phyloP scores from a whole-genome alignment of 176 grass and related monocot genomes.

The Cenchrus fungigraminus region DNA sequence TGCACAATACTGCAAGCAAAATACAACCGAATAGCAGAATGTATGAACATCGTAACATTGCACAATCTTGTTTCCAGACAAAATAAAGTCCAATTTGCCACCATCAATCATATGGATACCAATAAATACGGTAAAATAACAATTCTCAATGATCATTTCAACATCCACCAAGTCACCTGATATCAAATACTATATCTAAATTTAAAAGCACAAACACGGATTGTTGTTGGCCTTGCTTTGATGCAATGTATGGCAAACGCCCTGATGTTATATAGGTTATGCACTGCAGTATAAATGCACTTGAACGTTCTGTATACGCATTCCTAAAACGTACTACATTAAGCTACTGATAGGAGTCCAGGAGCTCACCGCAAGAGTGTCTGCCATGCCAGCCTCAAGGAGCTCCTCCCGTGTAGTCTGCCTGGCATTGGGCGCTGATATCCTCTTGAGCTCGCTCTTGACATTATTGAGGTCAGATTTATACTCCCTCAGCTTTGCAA shows the following conservation, averaged over 20 bases:
- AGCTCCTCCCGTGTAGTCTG: slow-evolving; percentile 81
- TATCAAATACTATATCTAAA: not conserved
- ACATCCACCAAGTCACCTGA: not conserved
- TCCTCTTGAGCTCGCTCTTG: slow-evolving; percentile 86
- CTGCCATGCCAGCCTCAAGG: slow-evolving; percentile 85
- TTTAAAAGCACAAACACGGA: not conserved
- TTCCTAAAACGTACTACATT: not conserved
- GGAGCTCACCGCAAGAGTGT: slow-evolving; percentile 63
- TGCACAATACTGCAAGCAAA: not conserved
- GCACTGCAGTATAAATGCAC: not conserved
- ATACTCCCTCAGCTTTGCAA: slow-evolving; percentile 88
- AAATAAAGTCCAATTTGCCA: slow-evolving; percentile 1
- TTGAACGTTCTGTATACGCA: not conserved
- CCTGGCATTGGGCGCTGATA: slow-evolving; percentile 60
- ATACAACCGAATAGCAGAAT: not conserved
- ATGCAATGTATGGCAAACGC: not conserved
- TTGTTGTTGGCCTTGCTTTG: not conserved
- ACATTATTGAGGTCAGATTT: slow-evolving; percentile 88
- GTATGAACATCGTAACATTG: not conserved
- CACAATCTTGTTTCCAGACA: not conserved
- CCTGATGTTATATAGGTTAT: not conserved
- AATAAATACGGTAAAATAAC: not conserved
- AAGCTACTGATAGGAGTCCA: not conserved
- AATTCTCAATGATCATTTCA: not conserved
- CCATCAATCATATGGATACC: not conserved